Evolutionary conservation across 257 asterid species (phyloP), one percentile per base, ranked within the genome.

Genomic region (Schizonepeta tenuifolia): DNA sequence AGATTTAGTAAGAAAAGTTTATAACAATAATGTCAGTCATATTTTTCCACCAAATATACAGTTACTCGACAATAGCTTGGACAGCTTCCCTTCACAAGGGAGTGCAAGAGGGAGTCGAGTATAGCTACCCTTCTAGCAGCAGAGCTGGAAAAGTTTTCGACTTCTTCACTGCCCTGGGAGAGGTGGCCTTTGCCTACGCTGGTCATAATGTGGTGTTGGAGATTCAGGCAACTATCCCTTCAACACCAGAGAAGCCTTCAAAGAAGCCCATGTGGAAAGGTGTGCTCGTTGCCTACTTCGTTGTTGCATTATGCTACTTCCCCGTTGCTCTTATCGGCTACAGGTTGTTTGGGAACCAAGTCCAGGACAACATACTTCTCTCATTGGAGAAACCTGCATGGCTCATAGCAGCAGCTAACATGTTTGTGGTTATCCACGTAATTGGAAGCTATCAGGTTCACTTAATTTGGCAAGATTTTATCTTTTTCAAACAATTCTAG

Each of bases 61-160:
- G 88, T 41, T 84, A 84, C 73, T 83, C 86, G 11, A 82, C 80
- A 11, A 80, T 84, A 40, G 91, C 89, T 53, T 86, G 89, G 87
- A 55, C 47, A 46, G 77, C 89, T 70, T 73, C 89, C 9, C 22
- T 82, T 15, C 75, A 80, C 61, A 83, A 84, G 75, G 91, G 87
- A 6, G 60, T 63, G 66, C 82, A 80, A 65, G 35, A 74, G 59
- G 84, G 76, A 31, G 82, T 77, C 6, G 54, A 74, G 61, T 83
- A 80, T 12, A 70, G 81, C 31, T 80, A 74, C 18, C 74, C 61
- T 22, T 40, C 80, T 0, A 20, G 21, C 9, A 80, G 15, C 41
- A 36, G 20, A 9, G 21, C 77, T 20, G 83, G 85, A 24, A 77
- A 64, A 44, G 83, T 83, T 20, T 80, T 80, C 1, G 63, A 77